Percentiles rank a stretch among this genome's conserved stretches.
These are phyloP conservation scores for Coemansia sp. DNA, from an alignment of 192 early-diverging fungal species.

Conservation along the genomic window DNA sequence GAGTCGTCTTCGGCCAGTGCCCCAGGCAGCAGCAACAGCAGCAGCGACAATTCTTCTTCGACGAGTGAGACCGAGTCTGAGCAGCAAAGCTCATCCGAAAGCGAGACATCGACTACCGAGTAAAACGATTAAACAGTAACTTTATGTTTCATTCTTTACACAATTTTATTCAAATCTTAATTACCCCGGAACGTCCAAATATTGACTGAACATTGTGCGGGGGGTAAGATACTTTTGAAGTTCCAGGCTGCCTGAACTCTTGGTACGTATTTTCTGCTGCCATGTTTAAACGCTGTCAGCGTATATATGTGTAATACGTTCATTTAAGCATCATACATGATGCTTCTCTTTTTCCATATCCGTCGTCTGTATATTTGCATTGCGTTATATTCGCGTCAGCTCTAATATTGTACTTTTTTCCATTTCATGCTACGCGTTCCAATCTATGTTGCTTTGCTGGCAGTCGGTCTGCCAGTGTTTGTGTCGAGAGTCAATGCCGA, in stretches of 20 bases:
- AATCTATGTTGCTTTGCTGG: neutral
- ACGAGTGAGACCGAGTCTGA: neutral
- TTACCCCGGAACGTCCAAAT: too few species aligned
- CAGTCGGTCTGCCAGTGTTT: constrained; percentile 2
- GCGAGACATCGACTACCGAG: too few species aligned
- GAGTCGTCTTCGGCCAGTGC: neutral
- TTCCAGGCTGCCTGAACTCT: too few species aligned
- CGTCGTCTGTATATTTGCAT: neutral
- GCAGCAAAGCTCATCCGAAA: neutral
- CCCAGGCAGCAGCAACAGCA: neutral
- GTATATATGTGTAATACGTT: too few species aligned
- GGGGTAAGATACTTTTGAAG: too few species aligned
- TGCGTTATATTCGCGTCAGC: neutral
- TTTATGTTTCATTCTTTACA: too few species aligned
- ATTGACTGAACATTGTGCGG: too few species aligned
- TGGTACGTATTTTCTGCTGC: too few species aligned
- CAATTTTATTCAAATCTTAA: too few species aligned
- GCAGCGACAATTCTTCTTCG: neutral
- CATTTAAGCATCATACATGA: too few species aligned
- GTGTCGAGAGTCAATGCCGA: neutral
- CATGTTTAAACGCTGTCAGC: too few species aligned
- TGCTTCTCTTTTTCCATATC: neutral
- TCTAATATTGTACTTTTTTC: neutral
- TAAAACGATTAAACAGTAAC: too few species aligned
- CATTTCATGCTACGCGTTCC: constrained; percentile 2